Evolutionary conservation across 768 basidiomycete genomes (phyloP), one percentile per base, ranked within the genome.

Genomic region (Boletus pseudo-olivaceus): DNA sequence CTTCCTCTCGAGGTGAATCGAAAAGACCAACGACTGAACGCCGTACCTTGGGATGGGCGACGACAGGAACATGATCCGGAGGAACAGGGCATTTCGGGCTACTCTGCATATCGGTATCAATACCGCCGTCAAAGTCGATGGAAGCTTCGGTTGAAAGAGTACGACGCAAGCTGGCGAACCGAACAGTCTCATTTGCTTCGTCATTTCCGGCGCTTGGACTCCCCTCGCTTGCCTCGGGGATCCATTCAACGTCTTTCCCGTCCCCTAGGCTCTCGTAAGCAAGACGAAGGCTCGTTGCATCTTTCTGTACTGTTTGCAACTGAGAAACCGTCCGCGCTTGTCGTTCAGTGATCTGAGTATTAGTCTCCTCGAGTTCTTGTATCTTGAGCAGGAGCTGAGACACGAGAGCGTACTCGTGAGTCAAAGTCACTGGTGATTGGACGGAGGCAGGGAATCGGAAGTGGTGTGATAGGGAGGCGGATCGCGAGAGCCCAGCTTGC

Each of bases 371-470:
- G 1, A 93, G 76, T 65, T 93, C 90, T 44, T 78, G 76, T 47
- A 93, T 87, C 72, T 93, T 93, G 15, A 73, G 64, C 40, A 91
- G 71, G 7, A 93, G 79, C 65, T 89, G 85, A 10, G 82, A 75
- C n/a, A 92, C 79, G 49, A 93, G 75, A 58, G 69, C 73, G 59
- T 76, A 82, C 68, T 85, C 74, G 17, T 62, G 64, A 7, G 58
- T 60, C 34, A 57, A 42, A 35, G 58, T 48, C 48, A 59, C 62
- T 43, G 62, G 55, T 29, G 62, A 44, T 40, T 63, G 53, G 6
- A 12, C 19, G 11, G 54, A 41, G 7, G 48, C 15, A 26, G 61
- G 53, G 29, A 55, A 52, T 29, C 57, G 62, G 42, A 55, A 51
- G 29, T 63, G 57, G 29, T 55, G 55, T 20, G 65, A 62, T 43